phyloP scores from a whole-genome alignment of 208 protist genomes.

The Leishmania amazonensis region DNA sequence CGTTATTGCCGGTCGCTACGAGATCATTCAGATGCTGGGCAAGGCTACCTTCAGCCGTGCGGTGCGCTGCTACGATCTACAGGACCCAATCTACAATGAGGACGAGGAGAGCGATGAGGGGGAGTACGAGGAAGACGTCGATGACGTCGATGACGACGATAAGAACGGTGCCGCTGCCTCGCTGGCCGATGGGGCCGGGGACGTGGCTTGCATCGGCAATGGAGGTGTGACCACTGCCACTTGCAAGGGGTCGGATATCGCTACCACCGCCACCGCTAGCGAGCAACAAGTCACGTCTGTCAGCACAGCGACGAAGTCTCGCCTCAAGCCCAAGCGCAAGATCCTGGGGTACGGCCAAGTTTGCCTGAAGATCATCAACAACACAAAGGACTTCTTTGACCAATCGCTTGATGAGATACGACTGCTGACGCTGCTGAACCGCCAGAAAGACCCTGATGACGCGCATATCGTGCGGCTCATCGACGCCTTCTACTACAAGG shows the following conservation, averaged over 20 bases:
- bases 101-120: slow-evolving; percentile 39
- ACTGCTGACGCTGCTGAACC: slow-evolving; percentile 93
- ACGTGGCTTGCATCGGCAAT: neutral
- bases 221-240: neutral
- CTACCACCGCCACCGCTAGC: neutral
- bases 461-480: slow-evolving; percentile 91
- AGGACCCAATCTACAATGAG: slow-evolving; percentile 81
- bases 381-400: slow-evolving; percentile 98
- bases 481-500: slow-evolving; percentile 97
- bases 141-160: slow-evolving; percentile 10
- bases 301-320: neutral
- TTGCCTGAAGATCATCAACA: slow-evolving; percentile 98
- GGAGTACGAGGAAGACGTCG: slow-evolving; percentile 2
- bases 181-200: neutral
- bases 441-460: slow-evolving; percentile 88
- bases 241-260: neutral
- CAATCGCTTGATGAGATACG: slow-evolving; percentile 97
- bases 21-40: slow-evolving; percentile 94
- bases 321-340: slow-evolving; percentile 20
- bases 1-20: slow-evolving; percentile 94
- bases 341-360: slow-evolving; percentile 80
- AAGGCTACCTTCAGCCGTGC: slow-evolving; percentile 95
- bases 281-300: slow-evolving; percentile 1
- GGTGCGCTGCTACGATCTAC: slow-evolving; percentile 94
- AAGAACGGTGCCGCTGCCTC: slow-evolving; percentile 9